These are phyloP conservation scores for Hypholoma sublateritium DNA, from an alignment of 768 basidiomycete species.

Conservation along the genomic window DNA sequence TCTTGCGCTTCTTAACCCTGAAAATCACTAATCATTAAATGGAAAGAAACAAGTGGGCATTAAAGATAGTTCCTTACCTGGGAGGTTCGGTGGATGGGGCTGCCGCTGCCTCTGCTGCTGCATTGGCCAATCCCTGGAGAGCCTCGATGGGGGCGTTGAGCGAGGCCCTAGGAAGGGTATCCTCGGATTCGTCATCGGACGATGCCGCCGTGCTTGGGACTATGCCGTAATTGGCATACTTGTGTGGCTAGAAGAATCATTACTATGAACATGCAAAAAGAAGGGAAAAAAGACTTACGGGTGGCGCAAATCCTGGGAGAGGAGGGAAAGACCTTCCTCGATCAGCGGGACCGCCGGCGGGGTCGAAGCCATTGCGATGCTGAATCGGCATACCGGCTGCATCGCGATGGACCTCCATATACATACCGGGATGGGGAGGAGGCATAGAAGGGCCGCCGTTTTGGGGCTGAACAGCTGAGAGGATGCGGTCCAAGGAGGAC, in stretches of 20 bases:
- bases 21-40: slow-evolving; percentile 9
- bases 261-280: slow-evolving; percentile 7
- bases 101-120: slow-evolving; percentile 90
- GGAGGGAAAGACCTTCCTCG: slow-evolving; percentile 66
- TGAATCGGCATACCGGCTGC: slow-evolving; percentile 31
- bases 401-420: slow-evolving; percentile 31
- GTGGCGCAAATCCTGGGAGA: slow-evolving; percentile 89
- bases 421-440: slow-evolving; percentile 35
- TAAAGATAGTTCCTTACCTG: slow-evolving; percentile 41
- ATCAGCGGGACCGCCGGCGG: slow-evolving; percentile 29
- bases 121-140: slow-evolving; percentile 90
- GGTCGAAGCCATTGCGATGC: slow-evolving; percentile 42
- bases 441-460: slow-evolving; percentile 29
- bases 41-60: slow-evolving; percentile 2
- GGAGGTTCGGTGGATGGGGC: slow-evolving; percentile 66
- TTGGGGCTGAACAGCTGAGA: slow-evolving; percentile 60
- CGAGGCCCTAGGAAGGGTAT: slow-evolving; percentile 78
- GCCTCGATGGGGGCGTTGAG: slow-evolving; percentile 94
- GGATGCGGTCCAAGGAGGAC: slow-evolving; percentile 81
- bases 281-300: slow-evolving; percentile 47
- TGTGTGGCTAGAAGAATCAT: slow-evolving; percentile 61
- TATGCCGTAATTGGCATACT: slow-evolving; percentile 90
- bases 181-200: slow-evolving; percentile 90
- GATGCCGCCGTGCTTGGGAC: slow-evolving; percentile 81
- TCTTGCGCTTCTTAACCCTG: slow-evolving; percentile 83